phyloP scores from a whole-genome alignment of 768 basidiomycete genomes.

The Phlegmacium glaucopus region DNA sequence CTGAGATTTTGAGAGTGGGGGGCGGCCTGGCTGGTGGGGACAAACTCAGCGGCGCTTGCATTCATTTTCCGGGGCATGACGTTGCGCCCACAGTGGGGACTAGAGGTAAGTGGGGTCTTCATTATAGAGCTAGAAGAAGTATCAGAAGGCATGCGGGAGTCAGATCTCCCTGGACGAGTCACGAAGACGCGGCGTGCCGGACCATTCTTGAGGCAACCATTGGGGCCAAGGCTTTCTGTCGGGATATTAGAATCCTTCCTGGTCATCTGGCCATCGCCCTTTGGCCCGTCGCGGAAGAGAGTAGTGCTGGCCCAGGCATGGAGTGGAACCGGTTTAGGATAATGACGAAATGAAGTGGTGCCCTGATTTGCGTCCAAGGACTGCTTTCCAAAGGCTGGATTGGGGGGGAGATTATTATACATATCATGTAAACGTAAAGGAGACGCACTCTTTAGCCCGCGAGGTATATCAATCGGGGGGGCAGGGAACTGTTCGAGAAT shows the following conservation, averaged over 20 bases:
- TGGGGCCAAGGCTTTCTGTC: conserved; percentile 7
- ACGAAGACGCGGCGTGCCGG: not conserved
- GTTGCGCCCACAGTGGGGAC: no score
- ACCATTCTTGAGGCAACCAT: not conserved
- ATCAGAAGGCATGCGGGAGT: not conserved
- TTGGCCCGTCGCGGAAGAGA: not conserved
- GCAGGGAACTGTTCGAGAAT: conserved; percentile 3
- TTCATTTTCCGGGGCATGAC: no score
- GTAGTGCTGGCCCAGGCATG: not conserved
- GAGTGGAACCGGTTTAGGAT: not conserved
- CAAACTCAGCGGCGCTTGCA: no score
- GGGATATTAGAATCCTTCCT: conserved; percentile 8
- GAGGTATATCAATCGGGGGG: not conserved
- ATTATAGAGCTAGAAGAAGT: not conserved
- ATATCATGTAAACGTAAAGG: not conserved
- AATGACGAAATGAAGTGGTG: not conserved
- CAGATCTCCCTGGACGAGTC: not conserved
- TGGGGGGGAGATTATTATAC: not conserved
- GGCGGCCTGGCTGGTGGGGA: no score
- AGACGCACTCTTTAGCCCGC: not conserved
- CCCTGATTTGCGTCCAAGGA: not conserved
- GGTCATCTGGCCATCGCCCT: not conserved
- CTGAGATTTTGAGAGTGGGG: no score
- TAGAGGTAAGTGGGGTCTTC: not conserved
- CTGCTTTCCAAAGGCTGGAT: not conserved